Evolutionary conservation across 306 rosid species (phyloP), one percentile per base, ranked within the genome.

Genomic region (Medicago arabica): DNA sequence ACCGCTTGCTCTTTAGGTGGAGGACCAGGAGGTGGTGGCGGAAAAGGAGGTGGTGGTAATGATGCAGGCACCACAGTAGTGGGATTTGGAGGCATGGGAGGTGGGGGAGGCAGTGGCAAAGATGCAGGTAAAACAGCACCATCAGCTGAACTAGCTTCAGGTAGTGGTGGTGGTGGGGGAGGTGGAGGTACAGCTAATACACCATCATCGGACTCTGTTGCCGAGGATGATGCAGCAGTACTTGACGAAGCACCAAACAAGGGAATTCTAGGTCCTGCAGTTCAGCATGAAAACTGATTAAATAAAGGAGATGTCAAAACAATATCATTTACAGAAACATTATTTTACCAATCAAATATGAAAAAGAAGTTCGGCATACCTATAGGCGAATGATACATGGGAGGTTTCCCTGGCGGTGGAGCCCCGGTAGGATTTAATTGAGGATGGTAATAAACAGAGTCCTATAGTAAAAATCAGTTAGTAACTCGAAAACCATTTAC

Each of bases 371-470:
- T 73, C 60, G 70, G 77, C 87, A 53, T 14, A 89, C 99, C 99
- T 69, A 96, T 87, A 19, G 98, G 88, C 13, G 99, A 96, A 80
- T 90, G 89, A 85, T 84, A 96, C 98, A 96, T 92, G 43, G 98
- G 99, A 67, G 99, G 97, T 85, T 96, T 96, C 80, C 99, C 99
- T 31, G 99, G 99, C 16, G 99, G 99, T 31, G 99, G 99, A 77
- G 99, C 99, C 34, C 99, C 99, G 14, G 98, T 92, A 66, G 99
- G 99, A 75, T 96, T 96, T 80, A 96, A 78, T 11, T 93, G 88
- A 67, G 99, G 97, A 75, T 96, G 98, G 62, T 85, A 92, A 83
- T 92, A 92, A 62, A 92, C 97, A 51, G 97, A 92, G 77, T 89
- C 96, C 97, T 92, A 84, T 65, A 58, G 79, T 25, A 60, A 69